Base-by-base conservation (phyloP, 805 yeast species). In the Osmozyma mogii region DNA sequence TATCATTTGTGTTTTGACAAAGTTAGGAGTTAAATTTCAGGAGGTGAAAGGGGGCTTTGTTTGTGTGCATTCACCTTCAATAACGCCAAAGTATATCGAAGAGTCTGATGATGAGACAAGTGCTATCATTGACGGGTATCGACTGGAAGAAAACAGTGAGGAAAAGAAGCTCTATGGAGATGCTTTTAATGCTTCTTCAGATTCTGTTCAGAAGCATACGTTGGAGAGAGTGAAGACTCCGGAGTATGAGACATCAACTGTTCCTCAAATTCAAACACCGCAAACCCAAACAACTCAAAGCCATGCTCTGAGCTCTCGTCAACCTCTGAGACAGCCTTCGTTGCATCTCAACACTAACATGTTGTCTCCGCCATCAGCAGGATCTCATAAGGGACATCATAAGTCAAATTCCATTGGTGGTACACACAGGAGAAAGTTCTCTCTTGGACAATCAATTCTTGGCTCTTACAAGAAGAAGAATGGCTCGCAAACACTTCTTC, bases 1-100 rank as follows among this genome's bases (percentile, higher is more conserved):
- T 50, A 77, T 88, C 23, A 82, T 88, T 17, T 70, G 75, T 13
- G 89, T 82, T 1, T 67, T 88, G 50, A 76, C 75, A 12, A 75
- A 75, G 38, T 65, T 84, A 49, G 85, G 84, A 16, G 92, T 89
- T 28, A 74, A 76, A 35, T 88, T 71, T 52, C 81, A 78, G 38
- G 97, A 88, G 56, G 94, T 88, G 14, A 81, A 81, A 48, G 96
- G 97, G 35, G 97, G 96, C 0, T 88, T 89, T 52, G 71, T 84
- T 15, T 88, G 97, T 61, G 68, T 75, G 7, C 87, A 82, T 47
- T 61, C 71, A 20, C 70, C 79, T 24, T 71, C 76, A 3, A 61
- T 65, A 12, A 22, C 22, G 11, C 15, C 21, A 6, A 25, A 26
- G 9, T n/a, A n/a, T n/a, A n/a, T 18, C 21, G 32, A 28, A 10